Percentiles rank a stretch among this genome's conserved stretches.
These are phyloP conservation scores for Phragmites australis DNA, from an alignment of 176 grass and related monocot genomes.

Conservation along the genomic window DNA sequence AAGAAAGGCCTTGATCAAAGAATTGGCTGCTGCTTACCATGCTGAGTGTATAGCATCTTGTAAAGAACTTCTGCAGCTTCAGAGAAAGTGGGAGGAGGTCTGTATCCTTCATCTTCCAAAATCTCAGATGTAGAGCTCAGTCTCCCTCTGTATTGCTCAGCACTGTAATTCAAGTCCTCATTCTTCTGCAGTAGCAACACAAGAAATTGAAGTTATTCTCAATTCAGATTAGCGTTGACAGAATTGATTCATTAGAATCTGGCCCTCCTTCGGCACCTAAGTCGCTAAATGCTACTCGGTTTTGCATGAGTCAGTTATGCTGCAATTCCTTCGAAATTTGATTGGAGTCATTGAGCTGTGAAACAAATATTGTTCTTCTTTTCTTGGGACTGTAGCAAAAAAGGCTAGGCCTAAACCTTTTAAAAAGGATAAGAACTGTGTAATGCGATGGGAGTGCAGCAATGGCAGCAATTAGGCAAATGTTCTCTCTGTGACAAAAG, in stretches of 20 bases:
- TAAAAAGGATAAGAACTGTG: background rate
- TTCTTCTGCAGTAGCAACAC: background rate
- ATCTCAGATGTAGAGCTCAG: background rate
- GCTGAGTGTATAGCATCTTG: conserved; percentile 58
- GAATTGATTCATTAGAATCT: background rate
- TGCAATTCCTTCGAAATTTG: background rate
- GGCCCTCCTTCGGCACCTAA: background rate
- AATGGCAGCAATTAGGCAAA: background rate
- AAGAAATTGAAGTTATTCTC: background rate
- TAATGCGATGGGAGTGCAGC: background rate
- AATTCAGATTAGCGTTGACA: no score
- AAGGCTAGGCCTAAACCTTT: no score
- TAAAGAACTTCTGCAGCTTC: conserved; percentile 74
- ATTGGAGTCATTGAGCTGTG: background rate
- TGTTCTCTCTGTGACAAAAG: background rate
- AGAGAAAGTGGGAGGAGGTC: conserved; percentile 82
- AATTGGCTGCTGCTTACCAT: conserved; percentile 75
- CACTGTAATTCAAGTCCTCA: background rate
- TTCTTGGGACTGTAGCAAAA: background rate
- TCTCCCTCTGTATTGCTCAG: conserved; percentile 4
- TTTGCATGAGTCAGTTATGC: background rate
- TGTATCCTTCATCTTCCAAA: background rate
- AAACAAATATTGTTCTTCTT: background rate
- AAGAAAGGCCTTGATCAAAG: conserved; percentile 88
- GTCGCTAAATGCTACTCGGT: background rate